phyloP scores from a whole-genome alignment of 2,329 filamentous ascomycete species.

The Dendrostoma leiphaemia region DNA sequence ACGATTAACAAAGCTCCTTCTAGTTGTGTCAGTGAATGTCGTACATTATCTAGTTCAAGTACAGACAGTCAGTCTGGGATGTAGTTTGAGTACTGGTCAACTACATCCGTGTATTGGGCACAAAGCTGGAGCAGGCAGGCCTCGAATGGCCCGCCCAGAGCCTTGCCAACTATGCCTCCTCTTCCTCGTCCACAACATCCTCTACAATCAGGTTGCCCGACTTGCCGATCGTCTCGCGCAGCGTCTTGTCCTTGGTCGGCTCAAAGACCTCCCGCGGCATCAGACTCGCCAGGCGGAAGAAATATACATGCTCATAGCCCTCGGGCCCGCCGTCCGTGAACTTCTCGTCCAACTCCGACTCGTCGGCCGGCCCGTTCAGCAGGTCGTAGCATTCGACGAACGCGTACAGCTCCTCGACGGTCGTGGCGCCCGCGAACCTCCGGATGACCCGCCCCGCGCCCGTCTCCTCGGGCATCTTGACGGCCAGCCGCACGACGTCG shows the following conservation, averaged over 20 bases:
- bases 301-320: constrained; percentile 76
- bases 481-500: constrained; percentile 68
- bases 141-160: too few relatives aligned
- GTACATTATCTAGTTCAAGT: too few relatives aligned
- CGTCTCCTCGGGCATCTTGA: constrained; percentile 58
- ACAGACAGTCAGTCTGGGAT: too few relatives aligned
- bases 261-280: constrained; percentile 83
- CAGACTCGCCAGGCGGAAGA: constrained; percentile 80
- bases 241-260: constrained; percentile 61
- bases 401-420: constrained; percentile 87
- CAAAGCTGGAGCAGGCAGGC: too few relatives aligned
- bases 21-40: too few relatives aligned
- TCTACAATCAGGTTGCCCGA: constrained; percentile 92
- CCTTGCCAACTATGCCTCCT: not conserved
- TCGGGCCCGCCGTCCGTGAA: constrained; percentile 49
- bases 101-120: too few relatives aligned
- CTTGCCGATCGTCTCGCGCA: constrained; percentile 72
- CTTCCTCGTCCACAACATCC: constrained; percentile 32
- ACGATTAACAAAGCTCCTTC: too few relatives aligned
- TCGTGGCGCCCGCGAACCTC: constrained; percentile 66
- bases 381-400: constrained; percentile 90
- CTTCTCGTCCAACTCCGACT: constrained; percentile 30
- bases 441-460: constrained; percentile 75
- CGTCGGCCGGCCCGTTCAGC: constrained; percentile 40
- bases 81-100: too few relatives aligned